A percentile compares a stretch with the other conserved stretches of the same genome.
These are phyloP conservation scores for Puccinia triticina DNA, from an alignment of 1,284 basidiomycete species.

Conservation along the genomic window DNA sequence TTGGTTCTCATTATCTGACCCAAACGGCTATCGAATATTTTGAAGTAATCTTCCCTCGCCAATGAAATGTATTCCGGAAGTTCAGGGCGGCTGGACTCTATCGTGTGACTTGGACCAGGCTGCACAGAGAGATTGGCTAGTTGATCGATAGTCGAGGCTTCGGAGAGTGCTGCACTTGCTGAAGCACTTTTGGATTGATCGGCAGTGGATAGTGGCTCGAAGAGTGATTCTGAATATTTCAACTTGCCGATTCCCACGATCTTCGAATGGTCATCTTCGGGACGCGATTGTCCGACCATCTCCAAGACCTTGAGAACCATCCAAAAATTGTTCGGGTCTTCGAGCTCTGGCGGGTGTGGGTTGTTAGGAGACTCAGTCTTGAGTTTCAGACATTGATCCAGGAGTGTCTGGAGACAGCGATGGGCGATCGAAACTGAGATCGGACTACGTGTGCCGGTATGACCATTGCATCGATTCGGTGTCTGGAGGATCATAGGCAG, in stretches of 20 bases:
- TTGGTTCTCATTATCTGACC: slow-evolving; percentile 35
- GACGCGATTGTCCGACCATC: slow-evolving; percentile 26
- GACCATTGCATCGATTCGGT: slow-evolving; percentile 18
- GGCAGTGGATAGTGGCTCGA: slow-evolving; percentile 24
- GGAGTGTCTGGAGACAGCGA: slow-evolving; percentile 43
- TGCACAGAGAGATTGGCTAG: not conserved
- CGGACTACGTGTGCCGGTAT: slow-evolving; percentile 19
- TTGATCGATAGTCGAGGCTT: not conserved
- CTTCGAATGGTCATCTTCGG: slow-evolving; percentile 22
- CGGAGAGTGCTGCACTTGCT: not conserved
- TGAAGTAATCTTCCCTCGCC: slow-evolving; percentile 44
- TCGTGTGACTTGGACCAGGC: not conserved
- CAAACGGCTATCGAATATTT: slow-evolving; percentile 33
- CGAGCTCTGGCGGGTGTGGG: not conserved
- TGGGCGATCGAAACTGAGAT: slow-evolving; percentile 41
- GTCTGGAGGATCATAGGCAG: slow-evolving; percentile 34
- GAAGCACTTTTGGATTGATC: not conserved
- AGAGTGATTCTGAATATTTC: slow-evolving; percentile 24
- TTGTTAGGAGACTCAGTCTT: not conserved
- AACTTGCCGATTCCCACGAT: slow-evolving; percentile 33
- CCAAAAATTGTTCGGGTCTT: slow-evolving; percentile 45
- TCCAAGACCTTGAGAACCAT: slow-evolving; percentile 40
- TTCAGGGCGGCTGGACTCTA: slow-evolving; percentile 19
- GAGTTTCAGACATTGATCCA: slow-evolving; percentile 1
- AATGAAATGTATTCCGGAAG: slow-evolving; percentile 28